A percentile compares a stretch with the other conserved stretches of the same genome.
Conservation (phyloP, 2,329 filamentous ascomycete species). For the Onygenales sp. region DNA sequence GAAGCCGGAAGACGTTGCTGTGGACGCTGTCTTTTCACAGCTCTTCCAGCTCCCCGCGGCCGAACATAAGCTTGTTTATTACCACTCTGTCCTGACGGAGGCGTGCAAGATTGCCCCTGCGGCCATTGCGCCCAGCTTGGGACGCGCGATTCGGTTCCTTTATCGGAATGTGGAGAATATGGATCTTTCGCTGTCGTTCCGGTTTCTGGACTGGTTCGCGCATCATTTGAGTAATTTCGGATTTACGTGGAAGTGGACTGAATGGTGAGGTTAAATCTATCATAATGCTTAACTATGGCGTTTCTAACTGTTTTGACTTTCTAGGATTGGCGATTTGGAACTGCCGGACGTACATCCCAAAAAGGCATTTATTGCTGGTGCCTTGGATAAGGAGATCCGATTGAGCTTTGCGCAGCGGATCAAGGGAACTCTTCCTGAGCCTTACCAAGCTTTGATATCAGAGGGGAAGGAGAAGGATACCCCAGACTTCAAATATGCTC, state of each 20-base stretch:
- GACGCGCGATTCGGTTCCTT: slow-evolving; percentile 82
- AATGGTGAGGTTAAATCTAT: slow-evolving; percentile 54
- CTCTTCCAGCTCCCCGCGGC: slow-evolving; percentile 77
- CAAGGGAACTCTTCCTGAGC: slow-evolving; percentile 79
- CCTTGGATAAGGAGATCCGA: slow-evolving; percentile 92
- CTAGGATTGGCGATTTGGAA: slow-evolving; percentile 66
- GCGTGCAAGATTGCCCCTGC: slow-evolving; percentile 91
- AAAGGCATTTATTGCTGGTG: slow-evolving; percentile 86
- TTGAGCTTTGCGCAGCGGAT: slow-evolving; percentile 94
- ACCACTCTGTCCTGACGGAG: slow-evolving; percentile 89
- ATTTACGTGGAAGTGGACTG: slow-evolving; percentile 98
- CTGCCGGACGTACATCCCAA: slow-evolving; percentile 70
- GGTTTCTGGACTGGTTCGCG: slow-evolving; percentile 95
- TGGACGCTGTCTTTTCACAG: slow-evolving; percentile 97
- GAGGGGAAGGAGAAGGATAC: slow-evolving; percentile 88
- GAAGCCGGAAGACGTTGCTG: slow-evolving; percentile 95
- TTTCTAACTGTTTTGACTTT: slow-evolving; percentile 14
- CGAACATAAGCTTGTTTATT: slow-evolving; percentile 93
- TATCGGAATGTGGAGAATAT: slow-evolving; percentile 74
- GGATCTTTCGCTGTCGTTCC: slow-evolving; percentile 75
- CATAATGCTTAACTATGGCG: not conserved
- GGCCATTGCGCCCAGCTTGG: slow-evolving; percentile 89
- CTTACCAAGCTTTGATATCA: slow-evolving; percentile 71
- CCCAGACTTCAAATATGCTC: slow-evolving; percentile 86
- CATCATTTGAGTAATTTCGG: slow-evolving; percentile 98